A percentile compares a stretch with the other conserved stretches of the same genome.
These are phyloP conservation scores for Ogataea pignaliae DNA, from an alignment of 805 yeast species.

Conservation along the genomic window DNA sequence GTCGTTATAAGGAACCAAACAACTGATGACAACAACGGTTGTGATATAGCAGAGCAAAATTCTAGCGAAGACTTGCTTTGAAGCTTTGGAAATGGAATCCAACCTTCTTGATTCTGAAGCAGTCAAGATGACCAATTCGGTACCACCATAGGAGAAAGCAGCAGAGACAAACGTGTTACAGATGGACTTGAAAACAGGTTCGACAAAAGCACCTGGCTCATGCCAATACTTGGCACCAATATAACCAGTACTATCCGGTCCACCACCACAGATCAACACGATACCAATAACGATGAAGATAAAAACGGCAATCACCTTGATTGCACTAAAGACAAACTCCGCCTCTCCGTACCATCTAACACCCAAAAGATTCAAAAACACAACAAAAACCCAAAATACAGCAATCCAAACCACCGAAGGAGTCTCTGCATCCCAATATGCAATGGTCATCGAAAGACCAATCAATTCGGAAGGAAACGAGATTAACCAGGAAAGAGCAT, in stretches of 20 bases:
- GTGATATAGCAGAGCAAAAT: conserved; percentile 59
- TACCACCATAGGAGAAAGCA: conserved; percentile 48
- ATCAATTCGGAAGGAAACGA: conserved; percentile 57
- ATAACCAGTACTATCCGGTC: conserved; percentile 40
- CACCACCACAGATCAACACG: conserved; percentile 50
- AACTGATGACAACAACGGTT: conserved; percentile 59
- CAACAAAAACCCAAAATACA: conserved; percentile 45
- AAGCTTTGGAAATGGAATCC: conserved; percentile 65
- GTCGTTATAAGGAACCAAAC: conserved; percentile 61
- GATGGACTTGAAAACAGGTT: conserved; percentile 47
- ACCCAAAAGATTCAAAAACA: conserved; percentile 46
- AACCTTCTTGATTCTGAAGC: conserved; percentile 73
- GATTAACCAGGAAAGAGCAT: conserved; percentile 53
- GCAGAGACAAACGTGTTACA: conserved; percentile 48
- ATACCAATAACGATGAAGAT: conserved; percentile 46
- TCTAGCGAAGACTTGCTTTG: conserved; percentile 65
- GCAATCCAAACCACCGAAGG: conserved; percentile 61
- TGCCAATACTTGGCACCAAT: conserved; percentile 49
- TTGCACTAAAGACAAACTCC: conserved; percentile 44
- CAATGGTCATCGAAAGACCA: conserved; percentile 54
- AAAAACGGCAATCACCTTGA: conserved; percentile 44
- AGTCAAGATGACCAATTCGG: conserved; percentile 60
- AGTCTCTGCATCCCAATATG: conserved; percentile 49
- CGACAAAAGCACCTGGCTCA: conserved; percentile 51
- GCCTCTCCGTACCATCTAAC: conserved; percentile 55